Conservation (phyloP, 2,329 filamentous ascomycete genomes). For the Eutypella sp. region DNA sequence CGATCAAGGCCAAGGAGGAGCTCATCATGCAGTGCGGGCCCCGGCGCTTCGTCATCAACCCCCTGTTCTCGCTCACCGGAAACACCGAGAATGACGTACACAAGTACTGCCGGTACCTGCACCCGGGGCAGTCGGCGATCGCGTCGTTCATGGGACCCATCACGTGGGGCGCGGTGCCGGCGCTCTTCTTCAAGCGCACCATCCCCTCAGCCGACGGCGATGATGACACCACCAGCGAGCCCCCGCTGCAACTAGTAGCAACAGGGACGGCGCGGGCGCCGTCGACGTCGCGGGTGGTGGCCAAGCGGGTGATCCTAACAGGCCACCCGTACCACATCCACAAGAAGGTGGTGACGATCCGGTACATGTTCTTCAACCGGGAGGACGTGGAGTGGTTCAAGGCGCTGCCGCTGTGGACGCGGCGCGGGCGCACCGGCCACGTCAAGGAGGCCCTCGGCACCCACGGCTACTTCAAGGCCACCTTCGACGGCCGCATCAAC, state of each 20-base stretch:
- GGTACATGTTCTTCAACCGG: conserved; percentile 99
- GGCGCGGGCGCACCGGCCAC: conserved; percentile 78
- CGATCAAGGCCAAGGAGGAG: conserved; percentile 88
- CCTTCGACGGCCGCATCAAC: conserved; percentile 93
- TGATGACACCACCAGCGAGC: conserved; percentile 34
- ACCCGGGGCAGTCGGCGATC: conserved; percentile 84
- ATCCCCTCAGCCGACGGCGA: conserved; percentile 39
- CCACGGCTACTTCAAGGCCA: conserved; percentile 99
- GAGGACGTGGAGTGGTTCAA: conserved; percentile 98
- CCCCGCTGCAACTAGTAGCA: conserved; percentile 67
- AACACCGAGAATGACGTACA: conserved; percentile 94
- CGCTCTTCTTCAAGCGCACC: conserved; percentile 75
- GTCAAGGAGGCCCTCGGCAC: conserved; percentile 94
- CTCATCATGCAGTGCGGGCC: conserved; percentile 88
- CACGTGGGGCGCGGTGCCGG: conserved; percentile 87
- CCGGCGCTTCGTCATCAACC: conserved; percentile 80
- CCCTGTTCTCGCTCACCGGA: conserved; percentile 83
- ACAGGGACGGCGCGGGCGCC: conserved; percentile 85
- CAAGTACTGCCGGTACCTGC: conserved; percentile 89
- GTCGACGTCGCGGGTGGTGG: conserved; percentile 71
- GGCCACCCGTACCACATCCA: conserved; percentile 98
- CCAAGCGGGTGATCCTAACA: conserved; percentile 89
- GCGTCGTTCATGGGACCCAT: conserved; percentile 87
- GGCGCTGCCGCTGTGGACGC: conserved; percentile 91
- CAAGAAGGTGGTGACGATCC: conserved; percentile 92